Base-by-base conservation (phyloP, 2,329 filamentous ascomycete species). In the Aspergillus sp. region DNA sequence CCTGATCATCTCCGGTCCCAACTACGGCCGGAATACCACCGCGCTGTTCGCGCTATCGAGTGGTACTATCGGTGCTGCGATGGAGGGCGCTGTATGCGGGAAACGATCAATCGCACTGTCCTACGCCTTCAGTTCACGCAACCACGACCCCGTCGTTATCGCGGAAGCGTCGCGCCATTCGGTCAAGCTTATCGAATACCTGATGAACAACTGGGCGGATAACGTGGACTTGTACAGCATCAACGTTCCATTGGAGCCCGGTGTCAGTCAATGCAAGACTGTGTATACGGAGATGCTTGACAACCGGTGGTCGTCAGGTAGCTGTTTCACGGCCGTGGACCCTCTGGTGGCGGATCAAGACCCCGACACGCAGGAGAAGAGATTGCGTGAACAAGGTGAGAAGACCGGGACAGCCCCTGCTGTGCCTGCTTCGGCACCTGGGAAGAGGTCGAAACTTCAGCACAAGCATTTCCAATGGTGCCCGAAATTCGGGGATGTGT, bases 381-480 rank as follows among this genome's bases (percentile, higher is more conserved):
- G 77, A 54, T 84, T 95, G 53, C 79, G 90, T 42, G 81, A 86
- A 63, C 80, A 78, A 17, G 80, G 83, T 48, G 75, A 76, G 19
- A 66, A 68, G 50, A 45, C 66, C 43, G 60, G 60, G 42, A 49
- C 55, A 50, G 59, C 56, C 10, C 55, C 55, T 20, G 60, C 58
- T 48, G 44, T 54, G 45, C 52, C 62, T 38, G 45, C 59, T 45
- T 42, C 22, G 51, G 44, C 17, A 53, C 53, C 49, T 56, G 62
- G 41, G 64, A 64, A 55, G 55, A 59, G 65, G 58, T 35, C 70
- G 37, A 72, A 77, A 25, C 84, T 89, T 64, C 79, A 75, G 48
- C 88, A 95, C 68, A 88, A 87, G 66, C 87, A 94, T 69, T 97
- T 96, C 76, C 94, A 91, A 70, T 97, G 93, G 93, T 83, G 87